These are phyloP conservation scores for Panus rudis DNA, from an alignment of 768 basidiomycete species.

Conservation along the genomic window DNA sequence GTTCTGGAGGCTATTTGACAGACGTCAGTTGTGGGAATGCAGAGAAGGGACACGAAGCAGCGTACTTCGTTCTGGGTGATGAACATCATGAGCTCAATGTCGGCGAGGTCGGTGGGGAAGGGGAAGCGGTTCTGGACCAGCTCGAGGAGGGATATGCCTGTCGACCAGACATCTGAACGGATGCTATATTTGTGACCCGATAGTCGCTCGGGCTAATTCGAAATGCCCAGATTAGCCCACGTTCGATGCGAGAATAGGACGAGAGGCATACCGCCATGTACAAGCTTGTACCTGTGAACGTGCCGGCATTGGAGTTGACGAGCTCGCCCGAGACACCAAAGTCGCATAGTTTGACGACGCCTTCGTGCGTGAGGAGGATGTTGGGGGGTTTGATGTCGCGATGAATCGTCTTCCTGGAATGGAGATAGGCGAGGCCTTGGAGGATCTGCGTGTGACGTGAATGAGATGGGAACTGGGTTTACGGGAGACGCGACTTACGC, in stretches of 20 bases:
- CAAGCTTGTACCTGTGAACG: slow-evolving; percentile 95
- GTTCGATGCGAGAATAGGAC: not conserved
- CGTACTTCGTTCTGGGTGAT: slow-evolving; percentile 75
- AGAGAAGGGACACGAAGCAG: too few relatives aligned
- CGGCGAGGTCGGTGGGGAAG: slow-evolving; percentile 83
- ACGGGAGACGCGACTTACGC: slow-evolving; percentile 44
- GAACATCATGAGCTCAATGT: slow-evolving; percentile 92
- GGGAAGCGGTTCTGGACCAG: slow-evolving; percentile 93
- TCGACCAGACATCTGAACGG: slow-evolving; percentile 96
- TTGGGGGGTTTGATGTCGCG: slow-evolving; percentile 95
- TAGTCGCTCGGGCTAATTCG: slow-evolving; percentile 81
- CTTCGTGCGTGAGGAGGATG: slow-evolving; percentile 82
- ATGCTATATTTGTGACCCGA: slow-evolving; percentile 89
- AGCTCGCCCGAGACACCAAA: slow-evolving; percentile 98
- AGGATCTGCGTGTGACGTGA: slow-evolving; percentile 47
- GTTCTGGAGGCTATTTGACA: slow-evolving; percentile 59
- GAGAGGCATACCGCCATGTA: slow-evolving; percentile 84
- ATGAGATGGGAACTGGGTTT: slow-evolving; percentile 8
- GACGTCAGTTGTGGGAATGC: slow-evolving; percentile 7
- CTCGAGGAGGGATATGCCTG: slow-evolving; percentile 90
- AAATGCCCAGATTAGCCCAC: slow-evolving; percentile 1
- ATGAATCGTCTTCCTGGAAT: slow-evolving; percentile 88
- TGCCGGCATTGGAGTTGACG: slow-evolving; percentile 84
- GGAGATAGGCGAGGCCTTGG: slow-evolving; percentile 90
- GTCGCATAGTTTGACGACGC: slow-evolving; percentile 87